Conservation (phyloP, 371 early-diverging fungal genomes). For the Ecytonucleospora hepatopenaei region DNA sequence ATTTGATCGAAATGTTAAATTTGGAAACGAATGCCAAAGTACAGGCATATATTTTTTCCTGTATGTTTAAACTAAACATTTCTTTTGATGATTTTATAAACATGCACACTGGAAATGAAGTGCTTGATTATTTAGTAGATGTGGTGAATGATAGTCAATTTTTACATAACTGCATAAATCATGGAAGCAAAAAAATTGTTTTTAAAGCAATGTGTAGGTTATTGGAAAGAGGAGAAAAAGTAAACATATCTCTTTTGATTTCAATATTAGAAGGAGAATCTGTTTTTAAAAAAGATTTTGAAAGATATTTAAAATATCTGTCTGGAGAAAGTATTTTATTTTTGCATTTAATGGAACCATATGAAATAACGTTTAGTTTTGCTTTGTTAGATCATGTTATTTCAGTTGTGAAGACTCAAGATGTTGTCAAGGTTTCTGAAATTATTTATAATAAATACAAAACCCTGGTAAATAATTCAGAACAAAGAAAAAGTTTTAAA, state of each 20-base stretch:
- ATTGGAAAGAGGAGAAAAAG: slow-evolving; percentile 1
- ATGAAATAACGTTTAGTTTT: slow-evolving; percentile 81
- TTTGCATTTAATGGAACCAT: slow-evolving; percentile 58
- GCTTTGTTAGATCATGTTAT: slow-evolving; percentile 71
- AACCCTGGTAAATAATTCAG: slow-evolving; percentile 62
- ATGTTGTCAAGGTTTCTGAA: slow-evolving; percentile 74
- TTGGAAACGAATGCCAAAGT: slow-evolving; percentile 25
- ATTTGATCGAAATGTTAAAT: slow-evolving; percentile 12
- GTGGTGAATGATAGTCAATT: slow-evolving; percentile 15
- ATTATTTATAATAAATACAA: slow-evolving; percentile 77
- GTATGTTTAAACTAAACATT: slow-evolving; percentile 17
- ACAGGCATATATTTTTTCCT: slow-evolving; percentile 17
- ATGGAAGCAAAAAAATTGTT: slow-evolving; percentile 4
- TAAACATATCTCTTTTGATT: not conserved
- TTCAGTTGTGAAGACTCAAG: slow-evolving; percentile 71
- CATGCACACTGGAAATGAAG: slow-evolving; percentile 20
- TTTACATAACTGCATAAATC: slow-evolving; percentile 14
- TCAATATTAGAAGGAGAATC: not conserved
- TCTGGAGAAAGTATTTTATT: slow-evolving; percentile 13
- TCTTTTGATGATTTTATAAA: slow-evolving; percentile 8
- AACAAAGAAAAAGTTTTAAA: slow-evolving; percentile 16
- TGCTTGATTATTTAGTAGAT: slow-evolving; percentile 23
- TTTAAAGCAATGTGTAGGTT: slow-evolving; percentile 32
- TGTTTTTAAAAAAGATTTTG: slow-evolving; percentile 7
- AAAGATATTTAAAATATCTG: not conserved